A percentile compares a stretch with the other conserved stretches of the same genome.
phyloP scores from a whole-genome alignment of 495 filamentous ascomycete species.

The Neurospora discreta region DNA sequence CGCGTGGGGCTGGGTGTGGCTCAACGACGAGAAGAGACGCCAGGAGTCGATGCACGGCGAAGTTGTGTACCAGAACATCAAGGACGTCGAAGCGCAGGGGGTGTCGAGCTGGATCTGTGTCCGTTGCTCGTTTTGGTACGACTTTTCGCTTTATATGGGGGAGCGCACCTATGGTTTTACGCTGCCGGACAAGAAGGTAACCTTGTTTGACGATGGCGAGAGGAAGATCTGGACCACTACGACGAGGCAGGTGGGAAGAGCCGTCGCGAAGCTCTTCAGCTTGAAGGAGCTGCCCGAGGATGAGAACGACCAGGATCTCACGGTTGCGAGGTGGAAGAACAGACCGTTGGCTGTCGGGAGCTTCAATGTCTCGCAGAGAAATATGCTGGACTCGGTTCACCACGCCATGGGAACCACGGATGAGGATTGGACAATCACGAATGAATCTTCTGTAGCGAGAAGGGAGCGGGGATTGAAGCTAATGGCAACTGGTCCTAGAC shows the following conservation, averaged over 20 bases:
- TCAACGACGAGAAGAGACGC: background rate
- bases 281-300: conserved; percentile 33
- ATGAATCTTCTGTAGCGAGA: conserved; percentile 31
- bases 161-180: conserved; percentile 21
- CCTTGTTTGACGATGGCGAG: conserved; percentile 26
- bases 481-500: conserved; percentile 31
- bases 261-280: conserved; percentile 27
- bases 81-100: conserved; percentile 33
- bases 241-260: conserved; percentile 32
- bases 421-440: conserved; percentile 45
- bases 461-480: conserved; percentile 28
- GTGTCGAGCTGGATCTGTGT: conserved; percentile 22
- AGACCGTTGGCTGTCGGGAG: conserved; percentile 27
- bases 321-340: conserved; percentile 29
- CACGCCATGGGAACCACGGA: conserved; percentile 43
- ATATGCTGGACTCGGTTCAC: conserved; percentile 36
- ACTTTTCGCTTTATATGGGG: conserved; percentile 27
- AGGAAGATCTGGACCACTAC: conserved; percentile 25
- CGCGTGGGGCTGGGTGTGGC: conserved; percentile 28
- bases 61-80: background rate
- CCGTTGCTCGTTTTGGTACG: conserved; percentile 37
- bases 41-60: conserved; percentile 23
- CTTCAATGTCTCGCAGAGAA: conserved; percentile 34
- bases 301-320: conserved; percentile 20
- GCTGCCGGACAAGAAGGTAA: conserved; percentile 18